These are phyloP conservation scores for Sporobolomyces pararoseus DNA, from an alignment of 768 basidiomycete genomes.

Conservation along the genomic window DNA sequence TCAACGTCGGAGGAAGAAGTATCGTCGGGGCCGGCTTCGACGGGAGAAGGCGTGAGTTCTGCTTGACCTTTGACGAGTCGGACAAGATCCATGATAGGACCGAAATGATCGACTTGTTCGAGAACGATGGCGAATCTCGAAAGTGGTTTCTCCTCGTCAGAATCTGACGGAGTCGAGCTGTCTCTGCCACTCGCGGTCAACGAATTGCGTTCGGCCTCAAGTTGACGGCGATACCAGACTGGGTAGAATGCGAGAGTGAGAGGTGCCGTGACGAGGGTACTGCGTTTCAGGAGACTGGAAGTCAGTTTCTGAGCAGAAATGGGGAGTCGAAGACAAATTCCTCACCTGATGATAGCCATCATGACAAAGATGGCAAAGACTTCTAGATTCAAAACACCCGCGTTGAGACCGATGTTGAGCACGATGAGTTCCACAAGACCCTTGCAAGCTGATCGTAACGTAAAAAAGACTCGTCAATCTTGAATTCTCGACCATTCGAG, in stretches of 20 bases:
- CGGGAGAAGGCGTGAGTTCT: background rate
- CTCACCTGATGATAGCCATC: constrained; percentile 35
- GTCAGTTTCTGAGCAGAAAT: too few relatives aligned
- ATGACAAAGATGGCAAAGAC: constrained; percentile 57
- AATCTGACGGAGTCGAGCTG: background rate
- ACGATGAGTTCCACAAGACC: constrained; percentile 83
- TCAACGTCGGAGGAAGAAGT: constrained; percentile 7
- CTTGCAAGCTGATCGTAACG: constrained; percentile 55
- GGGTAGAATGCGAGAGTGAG: constrained; percentile 77
- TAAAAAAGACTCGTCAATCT: background rate
- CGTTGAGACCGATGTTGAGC: constrained; percentile 76
- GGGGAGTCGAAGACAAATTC: background rate
- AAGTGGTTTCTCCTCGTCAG: constrained; percentile 39
- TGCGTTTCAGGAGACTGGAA: too few relatives aligned
- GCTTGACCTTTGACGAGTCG: constrained; percentile 51
- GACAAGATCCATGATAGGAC: constrained; percentile 81
- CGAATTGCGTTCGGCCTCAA: constrained; percentile 10
- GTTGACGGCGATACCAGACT: constrained; percentile 54
- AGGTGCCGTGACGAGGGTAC: constrained; percentile 82
- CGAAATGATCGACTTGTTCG: constrained; percentile 83
- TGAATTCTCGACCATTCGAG: background rate
- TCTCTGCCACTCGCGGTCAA: background rate
- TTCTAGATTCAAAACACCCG: constrained; percentile 62
- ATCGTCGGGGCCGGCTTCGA: background rate
- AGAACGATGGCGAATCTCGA: constrained; percentile 77